Conservation (phyloP, 495 filamentous ascomycete species). For the Aspergillus bertholletiae region DNA sequence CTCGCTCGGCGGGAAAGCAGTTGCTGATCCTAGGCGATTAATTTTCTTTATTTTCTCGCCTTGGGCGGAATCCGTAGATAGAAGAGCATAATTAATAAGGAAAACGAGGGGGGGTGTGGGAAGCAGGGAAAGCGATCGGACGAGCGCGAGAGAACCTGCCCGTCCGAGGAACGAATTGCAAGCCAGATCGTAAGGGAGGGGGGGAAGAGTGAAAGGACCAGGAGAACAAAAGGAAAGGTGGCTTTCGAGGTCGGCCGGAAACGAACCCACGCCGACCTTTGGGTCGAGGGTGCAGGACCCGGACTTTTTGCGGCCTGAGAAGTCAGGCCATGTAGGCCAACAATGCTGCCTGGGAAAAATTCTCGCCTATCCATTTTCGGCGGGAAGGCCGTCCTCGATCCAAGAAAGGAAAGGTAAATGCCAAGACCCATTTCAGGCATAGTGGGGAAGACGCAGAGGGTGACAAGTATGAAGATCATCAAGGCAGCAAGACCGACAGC, state of each 20-base stretch:
- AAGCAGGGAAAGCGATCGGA: constrained; percentile 8
- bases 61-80: not conserved
- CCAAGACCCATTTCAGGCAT: constrained; percentile 18
- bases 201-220: not conserved
- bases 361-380: constrained; percentile 8
- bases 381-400: not conserved
- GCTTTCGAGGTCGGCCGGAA: constrained; percentile 11
- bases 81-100: not conserved
- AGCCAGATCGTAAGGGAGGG: constrained; percentile 12
- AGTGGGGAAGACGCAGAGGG: constrained; percentile 13
- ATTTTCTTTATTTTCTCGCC: not conserved
- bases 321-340: constrained; percentile 7
- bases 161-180: constrained; percentile 18
- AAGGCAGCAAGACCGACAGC: not conserved
- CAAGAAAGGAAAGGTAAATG: constrained; percentile 7
- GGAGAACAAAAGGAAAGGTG: constrained; percentile 3
- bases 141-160: constrained; percentile 1
- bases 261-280: constrained; percentile 7
- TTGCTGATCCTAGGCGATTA: constrained; percentile 1
- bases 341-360: constrained; percentile 13
- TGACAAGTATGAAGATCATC: constrained; percentile 8
- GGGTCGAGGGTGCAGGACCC: not conserved
- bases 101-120: not conserved
- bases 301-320: constrained; percentile 3
- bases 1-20: constrained; percentile 15